Evolutionary conservation across 192 early-diverging fungal species (phyloP).

Genomic region (Spizellomyces sp.): DNA sequence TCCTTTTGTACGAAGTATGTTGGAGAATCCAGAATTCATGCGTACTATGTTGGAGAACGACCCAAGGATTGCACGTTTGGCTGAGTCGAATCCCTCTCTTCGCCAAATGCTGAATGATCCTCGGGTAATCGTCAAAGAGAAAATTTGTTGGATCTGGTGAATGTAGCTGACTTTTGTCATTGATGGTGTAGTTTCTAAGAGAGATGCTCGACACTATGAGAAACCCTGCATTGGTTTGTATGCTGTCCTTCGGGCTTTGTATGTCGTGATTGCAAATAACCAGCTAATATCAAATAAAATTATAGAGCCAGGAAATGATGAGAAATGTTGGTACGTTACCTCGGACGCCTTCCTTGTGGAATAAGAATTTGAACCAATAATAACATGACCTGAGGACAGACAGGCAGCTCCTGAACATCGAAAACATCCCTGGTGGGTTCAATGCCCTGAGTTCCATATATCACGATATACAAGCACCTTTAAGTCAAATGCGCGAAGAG

Average conservation of each 20-base stretch:
- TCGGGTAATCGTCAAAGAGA: neutral
- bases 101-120: slow-evolving; percentile 32
- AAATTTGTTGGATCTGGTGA: neutral
- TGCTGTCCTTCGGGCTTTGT: too few species aligned
- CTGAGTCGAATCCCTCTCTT: slow-evolving; percentile 29
- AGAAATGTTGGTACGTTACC: slow-evolving; percentile 23
- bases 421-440: slow-evolving; percentile 45
- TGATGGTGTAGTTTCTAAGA: slow-evolving; percentile 15
- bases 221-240: slow-evolving; percentile 28
- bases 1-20: slow-evolving; percentile 19
- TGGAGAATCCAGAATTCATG: slow-evolving; percentile 34
- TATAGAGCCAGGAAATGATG: slow-evolving; percentile 38
- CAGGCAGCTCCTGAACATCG: slow-evolving; percentile 33
- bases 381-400: neutral
- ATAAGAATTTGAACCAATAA: neutral
- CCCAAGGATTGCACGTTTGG: slow-evolving; percentile 25
- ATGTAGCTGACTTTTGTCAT: neutral
- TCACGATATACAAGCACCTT: slow-evolving; percentile 24
- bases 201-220: slow-evolving; percentile 33
- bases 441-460: slow-evolving; percentile 37
- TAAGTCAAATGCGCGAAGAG: slow-evolving; percentile 6
- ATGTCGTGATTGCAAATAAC: too few species aligned
- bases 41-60: slow-evolving; percentile 29
- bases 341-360: neutral
- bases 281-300: neutral